A percentile compares a stretch with the other conserved stretches of the same genome.
Evolutionary conservation across 1,139 yeast genomes (phyloP).

Genomic region (Kurtzmaniella quercitrusa): DNA sequence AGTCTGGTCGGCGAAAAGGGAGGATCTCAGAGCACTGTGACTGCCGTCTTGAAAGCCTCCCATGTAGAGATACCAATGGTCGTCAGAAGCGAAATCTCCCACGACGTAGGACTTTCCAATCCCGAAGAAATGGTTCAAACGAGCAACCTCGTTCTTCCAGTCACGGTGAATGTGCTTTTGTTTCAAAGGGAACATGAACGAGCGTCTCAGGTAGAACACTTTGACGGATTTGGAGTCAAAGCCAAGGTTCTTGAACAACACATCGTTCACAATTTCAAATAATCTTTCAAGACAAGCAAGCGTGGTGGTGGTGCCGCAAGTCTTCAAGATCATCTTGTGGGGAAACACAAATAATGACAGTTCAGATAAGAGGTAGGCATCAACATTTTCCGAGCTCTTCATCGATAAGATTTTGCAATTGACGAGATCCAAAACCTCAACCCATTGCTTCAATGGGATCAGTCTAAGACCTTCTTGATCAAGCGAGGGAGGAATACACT

Average conservation of each 20-base stretch:
- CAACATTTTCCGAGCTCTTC: slow-evolving; percentile 61
- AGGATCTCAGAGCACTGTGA: no score
- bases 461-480: slow-evolving; percentile 51
- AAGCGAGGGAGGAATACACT: slow-evolving; percentile 32
- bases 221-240: slow-evolving; percentile 47
- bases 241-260: slow-evolving; percentile 19
- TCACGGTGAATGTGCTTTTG: slow-evolving; percentile 79
- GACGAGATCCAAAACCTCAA: slow-evolving; percentile 69
- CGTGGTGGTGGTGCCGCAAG: slow-evolving; percentile 96
- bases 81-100: slow-evolving; percentile 68
- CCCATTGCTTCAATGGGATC: slow-evolving; percentile 68
- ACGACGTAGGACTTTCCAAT: slow-evolving; percentile 72
- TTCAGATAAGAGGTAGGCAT: slow-evolving; percentile 85
- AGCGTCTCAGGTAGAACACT: slow-evolving; percentile 84
- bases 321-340: slow-evolving; percentile 80
- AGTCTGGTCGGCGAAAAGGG: slow-evolving; percentile 58
- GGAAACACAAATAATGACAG: slow-evolving; percentile 87
- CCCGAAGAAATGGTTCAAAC: slow-evolving; percentile 59
- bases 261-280: slow-evolving; percentile 43
- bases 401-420: slow-evolving; percentile 85
- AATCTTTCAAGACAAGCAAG: slow-evolving; percentile 70
- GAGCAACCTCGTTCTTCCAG: slow-evolving; percentile 78
- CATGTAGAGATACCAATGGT: slow-evolving; percentile 88
- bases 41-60: slow-evolving; percentile 26
- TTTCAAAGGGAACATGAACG: slow-evolving; percentile 87